A percentile compares a stretch with the other conserved stretches of the same genome.
Conservation (phyloP, 805 yeast genomes). For the Priceomyces carsonii region DNA sequence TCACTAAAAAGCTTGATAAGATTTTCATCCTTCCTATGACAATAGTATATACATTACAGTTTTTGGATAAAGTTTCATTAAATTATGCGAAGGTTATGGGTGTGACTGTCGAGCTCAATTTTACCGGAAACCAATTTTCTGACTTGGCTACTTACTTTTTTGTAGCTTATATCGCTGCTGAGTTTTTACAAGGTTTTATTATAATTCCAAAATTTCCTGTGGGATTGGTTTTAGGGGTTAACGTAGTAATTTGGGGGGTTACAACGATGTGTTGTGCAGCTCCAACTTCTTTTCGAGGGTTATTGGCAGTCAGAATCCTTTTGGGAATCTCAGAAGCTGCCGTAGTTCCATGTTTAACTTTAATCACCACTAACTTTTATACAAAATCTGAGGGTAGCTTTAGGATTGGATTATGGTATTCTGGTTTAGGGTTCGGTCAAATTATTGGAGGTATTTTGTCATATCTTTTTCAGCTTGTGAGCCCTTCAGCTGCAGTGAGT, state of each 20-base stretch:
- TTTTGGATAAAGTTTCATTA: slow-evolving; percentile 15
- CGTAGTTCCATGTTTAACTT: slow-evolving; percentile 14
- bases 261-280: slow-evolving; percentile 13
- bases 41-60: slow-evolving; percentile 14
- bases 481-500: slow-evolving; percentile 10
- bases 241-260: slow-evolving; percentile 15
- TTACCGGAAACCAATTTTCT: slow-evolving; percentile 15
- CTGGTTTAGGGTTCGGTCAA: slow-evolving; percentile 22
- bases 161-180: slow-evolving; percentile 16
- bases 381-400: slow-evolving; percentile 12
- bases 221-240: slow-evolving; percentile 12
- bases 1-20: slow-evolving; percentile 14
- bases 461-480: slow-evolving; percentile 17
- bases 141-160: slow-evolving; percentile 16
- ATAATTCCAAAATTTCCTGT: slow-evolving; percentile 16
- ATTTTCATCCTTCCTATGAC: slow-evolving; percentile 13
- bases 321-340: slow-evolving; percentile 17
- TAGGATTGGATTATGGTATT: slow-evolving; percentile 16
- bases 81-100: slow-evolving; percentile 18
- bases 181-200: slow-evolving; percentile 13
- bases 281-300: slow-evolving; percentile 12
- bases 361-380: slow-evolving; percentile 16
- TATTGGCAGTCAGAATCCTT: slow-evolving; percentile 13
- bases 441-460: slow-evolving; percentile 20
- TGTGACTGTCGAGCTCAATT: slow-evolving; percentile 13